Percentiles rank a stretch among this genome's conserved stretches.
Conservation (phyloP, 1,284 basidiomycete genomes). For the Gymnopus androsaceus region DNA sequence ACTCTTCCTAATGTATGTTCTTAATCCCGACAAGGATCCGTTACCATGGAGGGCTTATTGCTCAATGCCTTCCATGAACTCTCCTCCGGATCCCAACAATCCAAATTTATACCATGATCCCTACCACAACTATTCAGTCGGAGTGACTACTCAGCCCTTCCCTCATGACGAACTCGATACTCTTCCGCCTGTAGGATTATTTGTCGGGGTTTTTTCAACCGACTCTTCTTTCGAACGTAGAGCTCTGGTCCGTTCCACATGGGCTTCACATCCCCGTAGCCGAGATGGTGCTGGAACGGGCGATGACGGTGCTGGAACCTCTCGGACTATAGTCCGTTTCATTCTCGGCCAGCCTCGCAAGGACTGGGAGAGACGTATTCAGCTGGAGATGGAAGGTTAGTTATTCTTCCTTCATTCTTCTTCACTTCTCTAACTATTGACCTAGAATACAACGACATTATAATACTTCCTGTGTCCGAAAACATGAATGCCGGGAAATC, state of each 20-base stretch:
- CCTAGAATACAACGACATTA: constrained; percentile 85
- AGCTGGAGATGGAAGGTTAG: constrained; percentile 91
- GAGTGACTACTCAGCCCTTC: constrained; percentile 54
- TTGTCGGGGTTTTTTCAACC: constrained; percentile 90
- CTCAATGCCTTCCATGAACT: constrained; percentile 58
- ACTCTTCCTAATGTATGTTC: constrained; percentile 84
- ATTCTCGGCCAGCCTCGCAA: constrained; percentile 85
- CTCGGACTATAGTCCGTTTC: constrained; percentile 88
- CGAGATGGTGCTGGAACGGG: constrained; percentile 70
- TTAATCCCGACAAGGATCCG: constrained; percentile 95
- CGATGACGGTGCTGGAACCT: constrained; percentile 75
- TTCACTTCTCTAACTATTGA: constrained; percentile 10
- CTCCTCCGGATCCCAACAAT: constrained; percentile 40
- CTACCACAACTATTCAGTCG: constrained; percentile 33
- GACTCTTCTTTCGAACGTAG: constrained; percentile 86
- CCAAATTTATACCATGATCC: constrained; percentile 42
- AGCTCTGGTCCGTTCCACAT: constrained; percentile 88
- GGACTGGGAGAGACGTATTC: constrained; percentile 78
- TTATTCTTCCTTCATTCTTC: constrained; percentile 23
- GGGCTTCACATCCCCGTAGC: constrained; percentile 82
- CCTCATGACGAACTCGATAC: constrained; percentile 70
- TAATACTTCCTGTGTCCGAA: constrained; percentile 82
- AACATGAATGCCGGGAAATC: constrained; percentile 94
- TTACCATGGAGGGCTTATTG: constrained; percentile 95
- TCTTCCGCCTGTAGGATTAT: constrained; percentile 86